Evolutionary conservation across 768 basidiomycete genomes (phyloP).

Genomic region (Pleurotus cornucopiae): DNA sequence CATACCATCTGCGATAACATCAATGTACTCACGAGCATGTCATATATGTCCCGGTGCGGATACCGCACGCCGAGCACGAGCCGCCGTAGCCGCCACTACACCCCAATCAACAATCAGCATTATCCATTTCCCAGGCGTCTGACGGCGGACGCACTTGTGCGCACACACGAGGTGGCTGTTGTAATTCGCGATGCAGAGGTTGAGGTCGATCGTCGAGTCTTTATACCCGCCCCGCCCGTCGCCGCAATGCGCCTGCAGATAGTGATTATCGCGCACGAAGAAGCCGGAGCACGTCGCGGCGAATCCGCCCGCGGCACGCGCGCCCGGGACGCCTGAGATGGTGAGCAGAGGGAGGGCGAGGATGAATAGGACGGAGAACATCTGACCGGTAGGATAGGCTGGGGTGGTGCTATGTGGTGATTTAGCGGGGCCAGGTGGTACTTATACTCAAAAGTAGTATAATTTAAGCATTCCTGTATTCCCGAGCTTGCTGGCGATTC

Average conservation of each 20-base stretch:
- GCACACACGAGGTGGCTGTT: neutral
- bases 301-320: neutral
- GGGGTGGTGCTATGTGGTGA: too few relatives aligned
- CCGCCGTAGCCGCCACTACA: neutral
- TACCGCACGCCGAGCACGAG: neutral
- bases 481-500: too few relatives aligned
- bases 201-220: neutral
- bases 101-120: neutral
- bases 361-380: conserved; percentile 12
- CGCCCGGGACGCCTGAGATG: neutral
- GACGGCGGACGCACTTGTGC: neutral
- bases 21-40: neutral
- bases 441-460: too few relatives aligned
- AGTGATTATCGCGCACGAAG: neutral
- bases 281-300: neutral
- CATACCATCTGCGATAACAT: neutral
- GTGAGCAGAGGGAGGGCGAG: neutral
- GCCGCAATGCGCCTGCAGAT: neutral
- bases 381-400: too few relatives aligned
- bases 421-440: too few relatives aligned
- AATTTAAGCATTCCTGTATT: too few relatives aligned
- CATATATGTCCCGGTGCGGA: neutral
- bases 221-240: conserved; percentile 1
- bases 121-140: neutral
- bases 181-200: neutral